Evolutionary conservation across 176 grass and related monocot species (phyloP), one percentile per base, ranked within the genome.

Genomic region (Avena eriantha): DNA sequence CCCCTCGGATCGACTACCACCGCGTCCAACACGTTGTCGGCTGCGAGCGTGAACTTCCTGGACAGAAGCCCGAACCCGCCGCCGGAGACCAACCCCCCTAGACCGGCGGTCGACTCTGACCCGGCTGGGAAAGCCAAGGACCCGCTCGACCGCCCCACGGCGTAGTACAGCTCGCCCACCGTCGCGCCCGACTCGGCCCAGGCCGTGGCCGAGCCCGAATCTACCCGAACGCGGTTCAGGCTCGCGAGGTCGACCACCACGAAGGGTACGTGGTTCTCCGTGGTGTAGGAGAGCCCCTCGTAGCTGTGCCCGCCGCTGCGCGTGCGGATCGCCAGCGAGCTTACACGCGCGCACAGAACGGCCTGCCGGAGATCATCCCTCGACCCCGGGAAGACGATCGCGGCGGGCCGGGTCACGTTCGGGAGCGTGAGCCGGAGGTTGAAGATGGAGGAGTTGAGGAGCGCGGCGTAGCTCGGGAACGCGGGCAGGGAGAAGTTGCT

Each of bases 231-330:
- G 0, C 33, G 53, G 61, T 95, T 95, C 16, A 95, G 83, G 82
- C 68, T 80, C 39, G 69, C 17, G 6, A 97, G 91, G 75, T 95
- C 93, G 19, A 95, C 50, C 47, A 97, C 36, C 7, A 65, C 80
- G 43, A 97, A 97, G 2, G 89, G 92, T 0, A 75, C 78, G 11
- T 24, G 23, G 23, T 73, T 66, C 53, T 82, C 81, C 1, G 87
- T 80, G 1, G 87, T 93, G 91, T 97, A 97, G 0, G 93, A 93
- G 18, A 93, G 74, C 7, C 95, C 95, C 80, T 95, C 93, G 33
- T 93, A 97, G 86, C 91, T 95, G 78, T 97, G 92, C 2, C 91
- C 93, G 31, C 93, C 93, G 46, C 91, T 93, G n/a, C 91, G 76
- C 14, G 93, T 82, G 19, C 93, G 90, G 77, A 97, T 91, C 36